Evolutionary conservation across 305 asterid genomes (phyloP).

Genomic region (Solanum hybrid): DNA sequence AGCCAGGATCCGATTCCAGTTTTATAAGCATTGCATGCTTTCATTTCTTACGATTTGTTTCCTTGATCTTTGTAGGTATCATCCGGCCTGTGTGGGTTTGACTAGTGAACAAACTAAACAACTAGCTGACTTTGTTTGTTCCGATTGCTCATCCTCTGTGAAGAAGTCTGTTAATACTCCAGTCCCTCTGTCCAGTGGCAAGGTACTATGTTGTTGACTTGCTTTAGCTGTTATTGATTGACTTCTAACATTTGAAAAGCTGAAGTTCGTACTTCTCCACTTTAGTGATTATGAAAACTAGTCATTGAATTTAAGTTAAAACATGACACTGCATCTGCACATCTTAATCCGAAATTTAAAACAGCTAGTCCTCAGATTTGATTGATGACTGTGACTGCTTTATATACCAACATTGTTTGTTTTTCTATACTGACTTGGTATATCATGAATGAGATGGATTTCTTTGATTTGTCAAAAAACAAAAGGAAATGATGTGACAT

Average conservation of each 20-base stretch:
- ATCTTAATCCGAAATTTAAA: too few species aligned
- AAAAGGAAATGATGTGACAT: background rate
- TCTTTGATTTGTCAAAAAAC: background rate
- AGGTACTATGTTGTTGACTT: conserved; percentile 17
- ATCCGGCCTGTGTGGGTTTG: conserved; percentile 62
- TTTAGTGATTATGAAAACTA: background rate
- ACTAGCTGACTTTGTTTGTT: conserved; percentile 42
- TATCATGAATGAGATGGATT: background rate
- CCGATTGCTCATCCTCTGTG: conserved; percentile 30
- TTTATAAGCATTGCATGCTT: background rate
- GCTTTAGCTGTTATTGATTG: background rate
- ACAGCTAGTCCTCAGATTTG: background rate
- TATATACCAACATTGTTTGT: background rate
- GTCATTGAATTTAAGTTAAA: too few species aligned
- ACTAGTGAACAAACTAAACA: conserved; percentile 39
- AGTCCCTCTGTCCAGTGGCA: conserved; percentile 19
- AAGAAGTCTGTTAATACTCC: conserved; percentile 19
- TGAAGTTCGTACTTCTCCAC: background rate
- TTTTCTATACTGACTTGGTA: background rate
- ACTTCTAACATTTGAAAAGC: background rate
- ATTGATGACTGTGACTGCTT: background rate
- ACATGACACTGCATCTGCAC: too few species aligned
- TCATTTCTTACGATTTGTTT: background rate
- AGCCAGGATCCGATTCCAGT: background rate
- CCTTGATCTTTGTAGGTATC: conserved; percentile 43